Evolutionary conservation across 176 grass and related monocot species (phyloP), one percentile per base, ranked within the genome.

Genomic region (Avena sativa): DNA sequence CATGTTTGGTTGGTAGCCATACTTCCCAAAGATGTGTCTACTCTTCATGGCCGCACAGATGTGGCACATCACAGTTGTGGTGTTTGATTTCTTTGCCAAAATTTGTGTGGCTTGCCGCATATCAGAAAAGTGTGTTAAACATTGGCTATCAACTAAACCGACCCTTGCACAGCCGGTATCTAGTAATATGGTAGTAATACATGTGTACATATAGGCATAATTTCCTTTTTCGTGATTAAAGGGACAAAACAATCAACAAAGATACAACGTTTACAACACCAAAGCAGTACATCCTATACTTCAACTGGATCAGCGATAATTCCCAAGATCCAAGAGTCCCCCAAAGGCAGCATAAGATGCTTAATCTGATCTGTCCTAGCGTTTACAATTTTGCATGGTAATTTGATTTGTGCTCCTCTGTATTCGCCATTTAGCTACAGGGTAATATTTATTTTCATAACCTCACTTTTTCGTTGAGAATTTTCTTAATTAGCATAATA

Each of bases 401-500:
- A 82, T 79, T 59, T 88, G 19, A 30, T 62, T 17, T 9, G 21
- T n/a, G 38, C 2, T 60, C 14, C 52, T 34, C 72, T 58, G 5
- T 44, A 28, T n/a, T 59, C 3, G 7, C n/a, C 9, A 40, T 83
- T 79, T 73, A 46, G 14, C n/a, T 84, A 46, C 44, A 57, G 19
- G 50, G 8, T 12, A 3, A 65, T 56, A 16, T 50, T 79, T 79
- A n/a, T 72, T 60, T 78, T 11, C 26, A 72, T 53, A 40, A 46
- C 12, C 46, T 47, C 17, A 11, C 16, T 79, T 60, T 51, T 73
- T 73, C 15, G 50, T 80, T 30, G 43, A 9, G 14, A 56, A 0
- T 60, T 65, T 89, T 74, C 67, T 19, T 85, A 30, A 23, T 56
- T 81, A 69, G 25, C 14, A 14, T 50, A 51, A 48, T 76, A 61